Evolutionary conservation across 345 rosid genomes (phyloP).

Genomic region (Noccaea bulbosa): DNA sequence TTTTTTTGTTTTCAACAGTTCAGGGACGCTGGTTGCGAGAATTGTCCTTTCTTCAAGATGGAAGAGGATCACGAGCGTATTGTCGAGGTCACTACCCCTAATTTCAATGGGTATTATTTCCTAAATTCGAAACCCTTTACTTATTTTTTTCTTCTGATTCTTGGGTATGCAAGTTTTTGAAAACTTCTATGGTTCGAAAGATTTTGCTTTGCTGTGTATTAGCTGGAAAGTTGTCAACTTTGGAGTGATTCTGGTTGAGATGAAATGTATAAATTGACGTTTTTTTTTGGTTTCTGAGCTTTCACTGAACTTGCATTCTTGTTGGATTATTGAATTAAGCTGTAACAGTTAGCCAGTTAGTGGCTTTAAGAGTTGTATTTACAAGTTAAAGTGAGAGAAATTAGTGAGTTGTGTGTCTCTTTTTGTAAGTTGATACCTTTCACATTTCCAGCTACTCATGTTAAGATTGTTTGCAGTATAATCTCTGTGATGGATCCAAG

Average conservation of each 20-base stretch:
- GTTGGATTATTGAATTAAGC: background rate
- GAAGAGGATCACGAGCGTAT: slow-evolving; percentile 84
- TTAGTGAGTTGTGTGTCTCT: background rate
- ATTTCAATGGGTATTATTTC: slow-evolving; percentile 74
- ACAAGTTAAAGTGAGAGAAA: background rate
- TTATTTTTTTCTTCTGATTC: background rate
- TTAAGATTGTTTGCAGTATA: slow-evolving; percentile 51
- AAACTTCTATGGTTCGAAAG: slow-evolving; percentile 12
- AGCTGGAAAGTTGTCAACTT: background rate
- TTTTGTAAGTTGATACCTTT: slow-evolving; percentile 2
- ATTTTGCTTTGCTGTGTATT: background rate
- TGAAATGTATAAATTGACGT: background rate
- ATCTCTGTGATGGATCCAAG: slow-evolving; percentile 95
- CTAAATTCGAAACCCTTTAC: background rate
- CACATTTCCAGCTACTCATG: slow-evolving; percentile 1
- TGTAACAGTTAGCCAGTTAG: background rate
- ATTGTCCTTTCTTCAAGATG: slow-evolving; percentile 87
- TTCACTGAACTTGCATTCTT: slow-evolving; percentile 4
- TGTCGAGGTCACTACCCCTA: slow-evolving; percentile 84
- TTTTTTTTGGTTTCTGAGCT: slow-evolving; percentile 13
- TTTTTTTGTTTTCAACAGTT: slow-evolving; percentile 43
- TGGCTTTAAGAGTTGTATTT: slow-evolving; percentile 12
- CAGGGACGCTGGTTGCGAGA: slow-evolving; percentile 87
- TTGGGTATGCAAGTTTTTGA: background rate
- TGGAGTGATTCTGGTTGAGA: background rate